Conservation (phyloP, 208 protist species). For the Lotmaria passim region DNA sequence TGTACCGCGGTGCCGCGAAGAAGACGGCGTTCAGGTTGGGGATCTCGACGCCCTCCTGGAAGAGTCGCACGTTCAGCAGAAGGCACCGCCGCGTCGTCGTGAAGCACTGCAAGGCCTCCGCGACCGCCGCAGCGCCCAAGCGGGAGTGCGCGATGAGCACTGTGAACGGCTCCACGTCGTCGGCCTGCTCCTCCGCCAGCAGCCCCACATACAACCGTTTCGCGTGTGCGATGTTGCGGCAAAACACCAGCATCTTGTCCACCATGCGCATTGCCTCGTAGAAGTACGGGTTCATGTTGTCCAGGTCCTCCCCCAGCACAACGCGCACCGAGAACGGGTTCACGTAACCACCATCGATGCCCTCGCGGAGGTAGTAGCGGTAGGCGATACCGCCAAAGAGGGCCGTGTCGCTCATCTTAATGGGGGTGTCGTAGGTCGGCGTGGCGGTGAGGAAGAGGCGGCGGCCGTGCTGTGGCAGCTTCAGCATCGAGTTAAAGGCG, state of each 20-base stretch:
- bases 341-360: slow-evolving; percentile 76
- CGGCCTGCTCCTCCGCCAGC: slow-evolving; percentile 22
- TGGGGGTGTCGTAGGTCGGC: slow-evolving; percentile 79
- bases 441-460: slow-evolving; percentile 80
- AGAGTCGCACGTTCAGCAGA: slow-evolving; percentile 78
- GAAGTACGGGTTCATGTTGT: slow-evolving; percentile 73
- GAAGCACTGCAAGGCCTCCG: slow-evolving; percentile 51
- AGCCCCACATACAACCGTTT: slow-evolving; percentile 42
- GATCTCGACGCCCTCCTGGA: slow-evolving; percentile 83
- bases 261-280: slow-evolving; percentile 77
- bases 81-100: slow-evolving; percentile 42
- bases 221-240: slow-evolving; percentile 67
- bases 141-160: slow-evolving; percentile 74
- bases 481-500: slow-evolving; percentile 75
- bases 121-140: slow-evolving; percentile 49
- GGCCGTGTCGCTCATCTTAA: slow-evolving; percentile 69
- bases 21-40: slow-evolving; percentile 83
- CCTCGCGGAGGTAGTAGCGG: slow-evolving; percentile 82
- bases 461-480: slow-evolving; percentile 44
- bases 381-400: slow-evolving; percentile 80
- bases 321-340: slow-evolving; percentile 75
- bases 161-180: slow-evolving; percentile 54
- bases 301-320: slow-evolving; percentile 53
- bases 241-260: slow-evolving; percentile 84
- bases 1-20: slow-evolving; percentile 78